A percentile compares a stretch with the other conserved stretches of the same genome.
Conservation (phyloP, 2,329 filamentous ascomycete genomes). For the Alternaria consortialis region DNA sequence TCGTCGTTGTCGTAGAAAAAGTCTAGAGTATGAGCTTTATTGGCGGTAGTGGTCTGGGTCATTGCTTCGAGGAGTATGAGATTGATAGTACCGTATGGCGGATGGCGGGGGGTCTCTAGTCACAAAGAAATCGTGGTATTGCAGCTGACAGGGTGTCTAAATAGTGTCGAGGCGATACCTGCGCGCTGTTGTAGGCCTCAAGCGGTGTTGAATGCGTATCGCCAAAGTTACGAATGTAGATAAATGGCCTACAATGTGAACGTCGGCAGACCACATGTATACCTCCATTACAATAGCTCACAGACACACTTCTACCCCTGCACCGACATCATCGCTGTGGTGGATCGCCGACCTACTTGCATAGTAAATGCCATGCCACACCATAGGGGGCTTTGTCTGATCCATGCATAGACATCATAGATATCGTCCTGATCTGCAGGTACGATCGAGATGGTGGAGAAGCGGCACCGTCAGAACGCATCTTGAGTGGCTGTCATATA, state of each 20-base stretch:
- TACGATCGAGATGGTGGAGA: conserved; percentile 15
- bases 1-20: conserved; percentile 28
- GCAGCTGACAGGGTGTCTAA: too few species aligned
- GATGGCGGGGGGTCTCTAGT: too few species aligned
- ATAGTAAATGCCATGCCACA: conserved; percentile 11
- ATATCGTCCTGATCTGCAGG: conserved; percentile 20
- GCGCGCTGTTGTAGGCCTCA: too few species aligned
- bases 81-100: not conserved
- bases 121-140: too few species aligned
- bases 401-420: conserved; percentile 23
- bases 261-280: not conserved
- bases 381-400: conserved; percentile 11
- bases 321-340: conserved; percentile 12
- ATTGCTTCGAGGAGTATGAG: conserved; percentile 6
- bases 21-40: conserved; percentile 22
- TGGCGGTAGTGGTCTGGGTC: conserved; percentile 11
- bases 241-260: not conserved
- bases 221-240: not conserved
- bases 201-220: not conserved
- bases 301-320: not conserved
- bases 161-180: too few species aligned
- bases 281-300: not conserved
- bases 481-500: not conserved
- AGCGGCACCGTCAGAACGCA: not conserved
- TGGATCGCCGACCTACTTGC: conserved; percentile 6